A percentile compares a stretch with the other conserved stretches of the same genome.
phyloP scores from a whole-genome alignment of 2,329 filamentous ascomycete species.

The Trichoderma hamatum region DNA sequence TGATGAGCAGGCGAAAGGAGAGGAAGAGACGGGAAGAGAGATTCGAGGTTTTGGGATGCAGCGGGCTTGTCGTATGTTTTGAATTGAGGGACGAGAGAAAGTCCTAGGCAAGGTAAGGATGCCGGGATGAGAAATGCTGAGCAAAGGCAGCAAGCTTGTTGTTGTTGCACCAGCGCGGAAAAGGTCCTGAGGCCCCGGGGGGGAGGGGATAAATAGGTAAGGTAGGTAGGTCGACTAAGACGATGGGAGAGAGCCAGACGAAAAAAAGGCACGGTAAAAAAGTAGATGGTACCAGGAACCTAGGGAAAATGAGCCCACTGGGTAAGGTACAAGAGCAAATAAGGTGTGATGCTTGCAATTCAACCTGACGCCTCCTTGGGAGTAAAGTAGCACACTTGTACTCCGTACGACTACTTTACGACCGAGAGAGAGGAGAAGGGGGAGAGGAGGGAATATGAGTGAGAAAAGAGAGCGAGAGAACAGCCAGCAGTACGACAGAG shows the following conservation, averaged over 20 bases:
- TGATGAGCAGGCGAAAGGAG: neutral
- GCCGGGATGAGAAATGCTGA: neutral
- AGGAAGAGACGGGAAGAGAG: neutral
- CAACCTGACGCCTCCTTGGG: neutral
- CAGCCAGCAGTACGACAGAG: conserved; percentile 10
- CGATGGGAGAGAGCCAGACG: neutral
- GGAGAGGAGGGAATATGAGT: neutral
- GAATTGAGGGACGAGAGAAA: neutral
- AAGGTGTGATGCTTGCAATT: neutral
- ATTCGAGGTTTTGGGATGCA: neutral
- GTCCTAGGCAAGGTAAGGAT: neutral
- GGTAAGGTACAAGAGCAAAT: neutral
- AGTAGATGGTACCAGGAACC: conserved; percentile 1
- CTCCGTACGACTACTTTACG: neutral
- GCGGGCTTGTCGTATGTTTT: neutral
- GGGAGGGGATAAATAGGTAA: conserved; percentile 20
- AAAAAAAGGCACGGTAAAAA: neutral
- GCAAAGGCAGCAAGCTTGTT: neutral
- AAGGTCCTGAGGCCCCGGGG: conserved; percentile 14
- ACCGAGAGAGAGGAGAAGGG: neutral
- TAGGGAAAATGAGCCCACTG: conserved; percentile 15
- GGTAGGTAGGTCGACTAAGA: neutral
- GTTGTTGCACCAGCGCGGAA: conserved; percentile 1
- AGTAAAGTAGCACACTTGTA: neutral
- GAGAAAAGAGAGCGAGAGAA: neutral